Conservation (phyloP, 1,139 yeast genomes). For the Meyerozyma elateridarum region DNA sequence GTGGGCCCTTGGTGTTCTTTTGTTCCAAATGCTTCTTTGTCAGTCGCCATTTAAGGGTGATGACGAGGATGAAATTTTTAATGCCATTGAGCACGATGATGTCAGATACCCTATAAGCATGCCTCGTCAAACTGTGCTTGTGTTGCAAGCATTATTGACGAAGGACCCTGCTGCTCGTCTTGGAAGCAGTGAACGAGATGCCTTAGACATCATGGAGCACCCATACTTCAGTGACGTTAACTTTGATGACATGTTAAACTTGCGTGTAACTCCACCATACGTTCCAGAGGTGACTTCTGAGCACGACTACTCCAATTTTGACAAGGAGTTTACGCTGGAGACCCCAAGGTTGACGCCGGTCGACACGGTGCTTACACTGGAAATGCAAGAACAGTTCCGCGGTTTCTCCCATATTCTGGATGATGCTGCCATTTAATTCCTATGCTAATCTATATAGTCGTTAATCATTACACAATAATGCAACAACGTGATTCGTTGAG, state of each 20-base stretch:
- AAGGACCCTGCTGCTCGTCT: constrained; percentile 82
- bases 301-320: constrained; percentile 90
- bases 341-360: constrained; percentile 95
- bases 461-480: too few species aligned
- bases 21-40: constrained; percentile 93
- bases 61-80: constrained; percentile 96
- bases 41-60: constrained; percentile 98
- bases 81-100: constrained; percentile 95
- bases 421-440: constrained; percentile 40
- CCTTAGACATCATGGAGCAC: constrained; percentile 90
- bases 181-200: constrained; percentile 86
- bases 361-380: constrained; percentile 77
- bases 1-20: constrained; percentile 98
- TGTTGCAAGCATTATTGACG: constrained; percentile 82
- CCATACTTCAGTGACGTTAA: constrained; percentile 87
- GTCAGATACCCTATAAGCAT: constrained; percentile 96
- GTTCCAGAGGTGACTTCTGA: constrained; percentile 78
- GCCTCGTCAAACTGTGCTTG: constrained; percentile 95
- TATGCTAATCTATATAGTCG: too few species aligned
- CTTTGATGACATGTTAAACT: constrained; percentile 77
- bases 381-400: constrained; percentile 93
- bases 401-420: constrained; percentile 91
- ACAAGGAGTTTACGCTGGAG: constrained; percentile 90
- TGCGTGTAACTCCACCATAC: constrained; percentile 80
- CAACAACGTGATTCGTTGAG: too few species aligned